phyloP scores from a whole-genome alignment of 2,329 filamentous ascomycete species.

The Calonectria fujianensis region DNA sequence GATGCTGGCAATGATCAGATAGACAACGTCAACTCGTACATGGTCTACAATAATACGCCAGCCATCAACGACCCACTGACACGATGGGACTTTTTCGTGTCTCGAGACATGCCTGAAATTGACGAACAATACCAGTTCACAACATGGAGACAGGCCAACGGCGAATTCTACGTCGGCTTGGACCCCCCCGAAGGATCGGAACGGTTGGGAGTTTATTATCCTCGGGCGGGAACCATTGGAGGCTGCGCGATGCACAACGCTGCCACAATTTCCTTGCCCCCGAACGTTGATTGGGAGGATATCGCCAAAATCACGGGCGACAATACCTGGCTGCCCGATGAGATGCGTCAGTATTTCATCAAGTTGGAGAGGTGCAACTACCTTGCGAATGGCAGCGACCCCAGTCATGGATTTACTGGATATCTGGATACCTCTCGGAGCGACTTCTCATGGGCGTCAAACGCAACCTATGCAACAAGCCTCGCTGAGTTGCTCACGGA shows the following conservation, averaged over 20 bases:
- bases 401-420: not conserved
- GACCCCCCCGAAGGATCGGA: not conserved
- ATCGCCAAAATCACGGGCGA: not conserved
- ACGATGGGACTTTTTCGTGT: slow-evolving; percentile 1
- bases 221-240: not conserved
- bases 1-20: slow-evolving; percentile 1
- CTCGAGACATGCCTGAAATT: slow-evolving; percentile 1
- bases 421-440: not conserved
- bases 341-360: not conserved
- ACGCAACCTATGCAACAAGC: not conserved
- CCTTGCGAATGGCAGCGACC: not conserved
- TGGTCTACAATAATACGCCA: not conserved
- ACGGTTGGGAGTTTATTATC: not conserved
- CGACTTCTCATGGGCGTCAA: not conserved
- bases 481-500: not conserved
- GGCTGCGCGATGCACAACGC: slow-evolving; percentile 9
- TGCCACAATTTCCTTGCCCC: not conserved
- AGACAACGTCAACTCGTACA: not conserved
- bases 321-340: not conserved
- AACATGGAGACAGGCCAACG: not conserved
- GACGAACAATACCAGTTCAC: not conserved
- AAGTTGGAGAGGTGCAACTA: not conserved
- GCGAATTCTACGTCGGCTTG: not conserved
- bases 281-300: not conserved
- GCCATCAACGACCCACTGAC: not conserved